Evolutionary conservation across 345 rosid species (phyloP), one percentile per base, ranked within the genome.

Genomic region (Pugionium dolabratum): DNA sequence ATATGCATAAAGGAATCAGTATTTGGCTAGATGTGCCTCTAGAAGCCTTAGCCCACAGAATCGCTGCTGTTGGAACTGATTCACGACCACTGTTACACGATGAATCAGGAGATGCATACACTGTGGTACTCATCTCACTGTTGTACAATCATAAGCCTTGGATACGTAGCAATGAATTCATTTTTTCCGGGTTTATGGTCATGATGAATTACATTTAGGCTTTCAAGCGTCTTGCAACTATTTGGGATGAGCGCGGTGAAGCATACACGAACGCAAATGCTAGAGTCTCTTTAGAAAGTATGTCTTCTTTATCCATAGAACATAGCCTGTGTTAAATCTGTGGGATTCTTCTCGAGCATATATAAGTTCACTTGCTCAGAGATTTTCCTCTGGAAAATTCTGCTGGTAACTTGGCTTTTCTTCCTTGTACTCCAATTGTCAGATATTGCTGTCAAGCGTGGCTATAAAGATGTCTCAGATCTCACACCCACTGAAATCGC

Each of bases 1-100:
- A 81, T 73, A 94, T 94, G 97, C 80, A 75, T 4, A 84, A 81
- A 71, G 99, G 99, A 33, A 76, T 94, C 70, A 85, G 83, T 72
- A 85, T 94, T 50, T 94, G 96, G 96, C 72, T 94, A 68, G 99
- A 94, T 81, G 99, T 90, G 65, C 99, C 99, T 64, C 70, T 94
- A 68, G 88, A 88, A 76, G 96, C 97, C 48, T 85, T 94, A 70
- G 96, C 96, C 6, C 80, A 71, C 48, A 90, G 99, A 76, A 94
- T 94, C 52, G 86, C 91, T n/a, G 84, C 95, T 40, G 95, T 94
- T 18, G 99, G 99, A 66, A 94, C 99, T 28, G 26, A 67, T 63
- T 86, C 96, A 69, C 83, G 99, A 34, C 99, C 99, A 62, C 79
- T 94, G 79, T 70, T 90, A 80, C 83, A 87, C 66, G 70, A 78